Conservation (phyloP, 306 rosid genomes). For the Sesbania bispinosa region DNA sequence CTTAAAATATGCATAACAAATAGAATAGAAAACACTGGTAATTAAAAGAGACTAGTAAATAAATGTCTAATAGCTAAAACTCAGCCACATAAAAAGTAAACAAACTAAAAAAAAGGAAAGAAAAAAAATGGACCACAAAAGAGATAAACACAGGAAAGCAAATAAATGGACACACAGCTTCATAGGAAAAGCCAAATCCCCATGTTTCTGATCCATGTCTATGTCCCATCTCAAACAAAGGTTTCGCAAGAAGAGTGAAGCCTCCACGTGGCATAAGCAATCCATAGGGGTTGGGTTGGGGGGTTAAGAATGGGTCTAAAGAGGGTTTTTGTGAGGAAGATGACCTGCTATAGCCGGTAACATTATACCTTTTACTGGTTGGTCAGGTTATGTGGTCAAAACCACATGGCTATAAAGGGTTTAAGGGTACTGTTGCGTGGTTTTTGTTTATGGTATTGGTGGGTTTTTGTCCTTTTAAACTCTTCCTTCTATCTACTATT, state of each 20-base stretch:
- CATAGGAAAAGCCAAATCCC: slow-evolving; percentile 21
- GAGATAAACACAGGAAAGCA: slow-evolving; percentile 20
- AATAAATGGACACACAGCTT: slow-evolving; percentile 4
- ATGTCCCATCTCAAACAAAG: too few relatives aligned
- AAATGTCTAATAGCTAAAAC: too few relatives aligned
- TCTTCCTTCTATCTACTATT: slow-evolving; percentile 25
- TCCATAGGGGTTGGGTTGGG: slow-evolving; percentile 1
- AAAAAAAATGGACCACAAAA: slow-evolving; percentile 29
- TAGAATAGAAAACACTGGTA: too few relatives aligned
- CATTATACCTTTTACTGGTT: slow-evolving; percentile 38
- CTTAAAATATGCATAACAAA: neutral
- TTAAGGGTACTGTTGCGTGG: slow-evolving; percentile 65
- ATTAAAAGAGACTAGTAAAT: too few relatives aligned
- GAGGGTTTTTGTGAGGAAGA: slow-evolving; percentile 19
- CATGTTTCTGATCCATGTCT: neutral
- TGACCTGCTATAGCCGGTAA: slow-evolving; percentile 40
- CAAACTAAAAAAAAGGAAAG: neutral
- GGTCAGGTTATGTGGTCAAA: slow-evolving; percentile 65
- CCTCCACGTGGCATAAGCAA: slow-evolving; percentile 50
- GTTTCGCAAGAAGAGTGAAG: slow-evolving; percentile 23
- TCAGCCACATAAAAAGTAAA: neutral
- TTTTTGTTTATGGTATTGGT: slow-evolving; percentile 40
- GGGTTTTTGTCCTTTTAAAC: slow-evolving; percentile 42
- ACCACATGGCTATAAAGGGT: slow-evolving; percentile 50
- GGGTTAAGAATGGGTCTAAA: slow-evolving; percentile 48